phyloP scores from a whole-genome alignment of 176 grass and related monocot genomes.

The Eragrostis curvula region DNA sequence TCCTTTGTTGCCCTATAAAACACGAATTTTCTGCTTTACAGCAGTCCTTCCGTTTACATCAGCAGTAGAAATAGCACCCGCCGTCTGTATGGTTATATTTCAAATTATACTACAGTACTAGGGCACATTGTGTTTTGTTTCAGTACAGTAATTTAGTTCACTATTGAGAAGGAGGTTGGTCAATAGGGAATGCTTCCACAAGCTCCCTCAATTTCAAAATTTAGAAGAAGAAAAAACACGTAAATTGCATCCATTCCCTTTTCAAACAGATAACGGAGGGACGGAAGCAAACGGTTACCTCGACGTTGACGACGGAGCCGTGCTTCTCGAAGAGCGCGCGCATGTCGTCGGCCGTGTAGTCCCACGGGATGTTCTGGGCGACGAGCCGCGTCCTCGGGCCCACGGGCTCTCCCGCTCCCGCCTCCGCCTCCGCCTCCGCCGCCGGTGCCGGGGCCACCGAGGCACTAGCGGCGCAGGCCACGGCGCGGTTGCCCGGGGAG shows the following conservation, averaged over 20 bases:
- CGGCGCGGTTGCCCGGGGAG: slow-evolving; percentile 21
- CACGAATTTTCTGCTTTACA: background rate
- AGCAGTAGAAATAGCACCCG: too few species aligned
- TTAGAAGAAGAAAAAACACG: background rate
- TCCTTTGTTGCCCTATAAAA: background rate
- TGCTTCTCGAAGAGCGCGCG: slow-evolving; percentile 78
- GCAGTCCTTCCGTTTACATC: background rate
- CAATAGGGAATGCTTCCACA: background rate
- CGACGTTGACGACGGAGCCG: slow-evolving; percentile 67
- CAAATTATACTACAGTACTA: background rate
- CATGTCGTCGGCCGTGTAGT: slow-evolving; percentile 71
- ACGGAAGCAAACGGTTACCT: slow-evolving; percentile 54
- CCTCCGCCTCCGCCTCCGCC: slow-evolving; percentile 24
- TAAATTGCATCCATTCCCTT: background rate
- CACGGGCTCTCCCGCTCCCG: slow-evolving; percentile 35
- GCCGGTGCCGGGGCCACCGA: slow-evolving; percentile 32
- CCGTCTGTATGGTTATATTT: background rate
- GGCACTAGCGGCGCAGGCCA: slow-evolving; percentile 6
- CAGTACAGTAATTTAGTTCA: slow-evolving; percentile 15
- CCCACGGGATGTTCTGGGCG: slow-evolving; percentile 95
- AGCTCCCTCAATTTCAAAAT: background rate
- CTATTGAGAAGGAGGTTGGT: background rate
- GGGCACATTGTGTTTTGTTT: background rate
- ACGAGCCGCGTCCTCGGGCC: slow-evolving; percentile 64
- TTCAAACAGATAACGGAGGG: slow-evolving; percentile 16